phyloP scores from a whole-genome alignment of 441 rosid genomes.

The Erysimum cheiri region DNA sequence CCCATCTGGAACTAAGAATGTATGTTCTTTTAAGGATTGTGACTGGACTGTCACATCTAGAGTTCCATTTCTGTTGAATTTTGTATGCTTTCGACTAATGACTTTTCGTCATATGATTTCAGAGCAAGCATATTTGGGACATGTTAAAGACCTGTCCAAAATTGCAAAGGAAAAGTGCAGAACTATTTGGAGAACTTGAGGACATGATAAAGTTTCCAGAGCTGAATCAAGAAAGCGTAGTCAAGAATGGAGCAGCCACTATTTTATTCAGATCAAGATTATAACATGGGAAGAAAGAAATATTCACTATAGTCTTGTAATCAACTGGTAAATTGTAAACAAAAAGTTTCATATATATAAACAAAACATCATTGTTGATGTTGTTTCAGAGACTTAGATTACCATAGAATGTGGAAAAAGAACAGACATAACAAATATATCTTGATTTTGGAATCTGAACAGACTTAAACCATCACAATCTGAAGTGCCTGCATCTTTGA shows the following conservation, averaged over 20 bases:
- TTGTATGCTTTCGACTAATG: slow-evolving; percentile 3
- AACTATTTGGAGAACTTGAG: slow-evolving; percentile 20
- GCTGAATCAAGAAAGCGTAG: slow-evolving; percentile 9
- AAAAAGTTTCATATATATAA: slow-evolving; percentile 9
- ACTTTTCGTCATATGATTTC: not conserved
- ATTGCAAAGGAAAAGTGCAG: slow-evolving; percentile 1
- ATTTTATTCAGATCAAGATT: slow-evolving; percentile 11
- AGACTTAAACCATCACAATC: slow-evolving; percentile 18
- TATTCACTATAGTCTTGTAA: slow-evolving; percentile 9
- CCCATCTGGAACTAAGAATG: not conserved
- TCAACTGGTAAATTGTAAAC: slow-evolving; percentile 5
- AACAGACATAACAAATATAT: slow-evolving; percentile 1
- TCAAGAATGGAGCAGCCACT: slow-evolving; percentile 5
- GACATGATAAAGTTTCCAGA: slow-evolving; percentile 12
- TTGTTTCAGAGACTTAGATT: slow-evolving; percentile 12
- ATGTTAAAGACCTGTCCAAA: slow-evolving; percentile 17
- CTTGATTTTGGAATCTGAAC: slow-evolving; percentile 1
- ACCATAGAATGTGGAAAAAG: slow-evolving; percentile 2
- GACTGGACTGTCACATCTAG: slow-evolving; percentile 1
- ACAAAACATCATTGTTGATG: slow-evolving; percentile 12
- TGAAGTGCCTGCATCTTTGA: slow-evolving; percentile 4
- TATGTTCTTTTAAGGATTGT: slow-evolving; percentile 1
- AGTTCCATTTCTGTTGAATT: slow-evolving; percentile 18
- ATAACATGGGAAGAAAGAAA: slow-evolving; percentile 6
- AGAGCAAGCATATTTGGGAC: slow-evolving; percentile 20